Conservation (phyloP, 2,329 filamentous ascomycete genomes). For the Nemania serpens region DNA sequence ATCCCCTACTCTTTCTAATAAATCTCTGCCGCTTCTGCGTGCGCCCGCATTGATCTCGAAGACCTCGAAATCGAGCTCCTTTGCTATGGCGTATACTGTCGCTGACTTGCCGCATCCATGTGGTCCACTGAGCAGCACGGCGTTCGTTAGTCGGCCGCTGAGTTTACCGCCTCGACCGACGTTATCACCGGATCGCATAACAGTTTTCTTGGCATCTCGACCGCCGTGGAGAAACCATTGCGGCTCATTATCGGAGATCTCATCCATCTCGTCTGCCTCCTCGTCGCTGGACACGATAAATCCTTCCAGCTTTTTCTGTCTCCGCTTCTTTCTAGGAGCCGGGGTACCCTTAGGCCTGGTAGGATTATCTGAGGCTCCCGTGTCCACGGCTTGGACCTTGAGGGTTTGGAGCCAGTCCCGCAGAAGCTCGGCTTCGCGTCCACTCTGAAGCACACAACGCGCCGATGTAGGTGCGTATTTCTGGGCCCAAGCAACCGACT, state of each 20-base stretch:
- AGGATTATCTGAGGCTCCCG: constrained; percentile 50
- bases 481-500: constrained; percentile 73
- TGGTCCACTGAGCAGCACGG: constrained; percentile 86
- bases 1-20: constrained; percentile 89
- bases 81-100: constrained; percentile 86
- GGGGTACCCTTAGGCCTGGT: constrained; percentile 39
- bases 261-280: constrained; percentile 70
- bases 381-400: constrained; percentile 76
- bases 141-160: constrained; percentile 65
- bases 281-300: constrained; percentile 83
- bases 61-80: constrained; percentile 88
- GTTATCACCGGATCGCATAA: constrained; percentile 50
- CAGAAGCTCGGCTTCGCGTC: constrained; percentile 71
- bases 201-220: constrained; percentile 55
- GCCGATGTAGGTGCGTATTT: constrained; percentile 80
- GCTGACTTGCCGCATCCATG: constrained; percentile 93
- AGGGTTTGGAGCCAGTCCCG: constrained; percentile 81
- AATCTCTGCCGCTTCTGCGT: constrained; percentile 84
- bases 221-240: constrained; percentile 48
- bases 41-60: constrained; percentile 92
- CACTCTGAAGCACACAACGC: constrained; percentile 74
- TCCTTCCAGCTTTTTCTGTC: constrained; percentile 75
- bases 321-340: constrained; percentile 63
- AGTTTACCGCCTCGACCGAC: constrained; percentile 44
- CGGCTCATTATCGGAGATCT: constrained; percentile 66